Conservation (phyloP, 2,329 filamentous ascomycete species). For the Knoxdaviesia capensis region DNA sequence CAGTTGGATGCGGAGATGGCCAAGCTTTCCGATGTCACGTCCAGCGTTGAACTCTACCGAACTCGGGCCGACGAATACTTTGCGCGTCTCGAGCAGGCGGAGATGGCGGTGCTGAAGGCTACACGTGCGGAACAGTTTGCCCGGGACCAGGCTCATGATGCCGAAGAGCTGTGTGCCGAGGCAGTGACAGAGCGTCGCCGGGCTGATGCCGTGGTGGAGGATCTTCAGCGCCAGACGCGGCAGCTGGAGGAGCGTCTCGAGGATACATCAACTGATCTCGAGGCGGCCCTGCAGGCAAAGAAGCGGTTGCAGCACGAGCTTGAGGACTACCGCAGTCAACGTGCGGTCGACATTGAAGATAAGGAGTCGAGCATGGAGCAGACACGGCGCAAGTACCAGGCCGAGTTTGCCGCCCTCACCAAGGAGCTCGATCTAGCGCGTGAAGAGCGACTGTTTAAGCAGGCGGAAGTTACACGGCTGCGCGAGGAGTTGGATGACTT, state of each 20-base stretch:
- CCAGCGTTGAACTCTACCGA: constrained; percentile 79
- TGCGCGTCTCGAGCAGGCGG: constrained; percentile 87
- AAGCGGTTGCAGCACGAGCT: constrained; percentile 92
- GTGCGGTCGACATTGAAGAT: constrained; percentile 91
- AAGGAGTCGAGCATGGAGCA: constrained; percentile 93
- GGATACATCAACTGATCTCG: constrained; percentile 76
- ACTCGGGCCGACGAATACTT: constrained; percentile 89
- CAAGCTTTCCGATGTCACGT: constrained; percentile 63
- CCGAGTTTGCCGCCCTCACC: constrained; percentile 72
- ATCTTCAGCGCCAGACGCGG: constrained; percentile 76
- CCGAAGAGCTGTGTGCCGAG: constrained; percentile 74
- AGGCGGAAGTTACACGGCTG: constrained; percentile 68
- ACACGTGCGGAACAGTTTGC: constrained; percentile 85
- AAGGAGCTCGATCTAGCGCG: constrained; percentile 87
- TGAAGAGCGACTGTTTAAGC: constrained; percentile 70
- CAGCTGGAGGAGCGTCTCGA: constrained; percentile 80
- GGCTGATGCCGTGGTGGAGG: constrained; percentile 72
- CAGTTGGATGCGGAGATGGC: constrained; percentile 76
- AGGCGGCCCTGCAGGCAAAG: constrained; percentile 70
- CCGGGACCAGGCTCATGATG: constrained; percentile 71
- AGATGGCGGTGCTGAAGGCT: constrained; percentile 87
- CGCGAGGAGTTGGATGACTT: constrained; percentile 94
- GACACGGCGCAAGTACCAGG: constrained; percentile 91
- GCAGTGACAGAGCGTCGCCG: constrained; percentile 85
- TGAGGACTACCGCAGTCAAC: constrained; percentile 87